phyloP scores from a whole-genome alignment of 768 basidiomycete genomes.

The Basidioascus undulatus region DNA sequence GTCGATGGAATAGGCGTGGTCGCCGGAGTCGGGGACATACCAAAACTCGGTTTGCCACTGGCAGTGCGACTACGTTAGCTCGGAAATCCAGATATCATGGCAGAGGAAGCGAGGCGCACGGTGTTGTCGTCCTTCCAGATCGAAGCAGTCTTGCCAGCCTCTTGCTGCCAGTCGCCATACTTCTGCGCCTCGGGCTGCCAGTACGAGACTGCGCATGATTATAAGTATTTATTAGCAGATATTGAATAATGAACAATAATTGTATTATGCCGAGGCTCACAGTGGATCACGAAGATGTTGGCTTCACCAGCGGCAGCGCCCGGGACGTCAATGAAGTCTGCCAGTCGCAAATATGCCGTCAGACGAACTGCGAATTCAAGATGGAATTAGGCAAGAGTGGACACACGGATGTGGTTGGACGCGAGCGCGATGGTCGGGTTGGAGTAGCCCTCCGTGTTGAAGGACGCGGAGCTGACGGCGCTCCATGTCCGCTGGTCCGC shows the following conservation, averaged over 20 bases:
- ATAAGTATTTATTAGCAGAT: not conserved
- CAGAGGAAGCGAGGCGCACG: too few species aligned
- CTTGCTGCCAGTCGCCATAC: constrained; percentile 26
- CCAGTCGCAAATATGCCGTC: too few species aligned
- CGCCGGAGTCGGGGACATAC: too few species aligned
- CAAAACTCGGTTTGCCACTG: too few species aligned
- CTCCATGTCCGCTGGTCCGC: constrained; percentile 35
- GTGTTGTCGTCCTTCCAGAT: constrained; percentile 33
- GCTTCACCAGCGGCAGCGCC: constrained; percentile 40
- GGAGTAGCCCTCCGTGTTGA: constrained; percentile 31
- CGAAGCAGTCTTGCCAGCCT: constrained; percentile 44
- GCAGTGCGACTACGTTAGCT: too few species aligned
- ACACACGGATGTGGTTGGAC: constrained; percentile 66
- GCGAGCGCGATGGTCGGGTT: constrained; percentile 55
- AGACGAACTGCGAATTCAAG: too few species aligned
- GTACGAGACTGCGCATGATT: constrained; percentile 31
- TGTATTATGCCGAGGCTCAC: constrained; percentile 21
- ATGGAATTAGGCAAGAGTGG: too few species aligned
- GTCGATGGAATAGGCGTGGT: too few species aligned
- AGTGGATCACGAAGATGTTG: constrained; percentile 69
- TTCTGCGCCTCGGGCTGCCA: constrained; percentile 48
- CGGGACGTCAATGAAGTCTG: constrained; percentile 56
- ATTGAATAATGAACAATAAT: not conserved
- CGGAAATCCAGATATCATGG: too few species aligned
- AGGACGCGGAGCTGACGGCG: constrained; percentile 32